Evolutionary conservation across 176 grass and related monocot species (phyloP), one percentile per base, ranked within the genome.

Genomic region (Phyllostachys edulis): DNA sequence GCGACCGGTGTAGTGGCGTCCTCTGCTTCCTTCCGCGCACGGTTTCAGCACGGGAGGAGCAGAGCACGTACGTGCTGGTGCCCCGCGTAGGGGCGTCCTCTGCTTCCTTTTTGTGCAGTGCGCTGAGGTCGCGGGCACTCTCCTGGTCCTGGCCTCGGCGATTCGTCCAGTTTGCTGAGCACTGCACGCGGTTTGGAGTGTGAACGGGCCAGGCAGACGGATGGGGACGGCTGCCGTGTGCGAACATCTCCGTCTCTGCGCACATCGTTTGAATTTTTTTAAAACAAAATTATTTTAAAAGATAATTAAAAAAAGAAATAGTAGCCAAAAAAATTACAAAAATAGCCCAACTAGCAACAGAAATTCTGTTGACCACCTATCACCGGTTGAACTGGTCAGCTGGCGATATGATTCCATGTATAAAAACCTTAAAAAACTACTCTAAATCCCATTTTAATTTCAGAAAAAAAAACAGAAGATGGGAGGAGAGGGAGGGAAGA

Each of bases 201-300:
- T 62, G 77, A 56, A 27, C 7, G 13, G 4, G 6, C 49, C 1
- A 10, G 20, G 20, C 54, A 24, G 8, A 9, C 5, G 44, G 86
- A 77, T 4, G 56, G 87, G 9, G 73, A 84, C 87, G 80, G 75
- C 56, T 84, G 56, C 63, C 54, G n/a, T 0, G 3, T 5, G 8
- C 34, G 59, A 11, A 49, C 69, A 57, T 64, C 26, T 24, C 59
- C 75, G 37, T 4, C 44, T 0, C 7, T 17, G 39, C 26, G 13
- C 14, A 14, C 1, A 16, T 10, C 24, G 44, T 24, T 39, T 44
- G 67, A n/a, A n/a, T n/a, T n/a, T n/a, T n/a, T n/a, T n/a, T n/a
- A n/a, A n/a, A n/a, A n/a, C n/a, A n/a, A n/a, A n/a, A n/a, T n/a
- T n/a, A n/a, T n/a, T n/a, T n/a, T n/a, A n/a, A n/a, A n/a, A n/a